Percentiles rank a stretch among this genome's conserved stretches.
phyloP scores from a whole-genome alignment of 73 alveolate species.

The Paramecium octaurelia region DNA sequence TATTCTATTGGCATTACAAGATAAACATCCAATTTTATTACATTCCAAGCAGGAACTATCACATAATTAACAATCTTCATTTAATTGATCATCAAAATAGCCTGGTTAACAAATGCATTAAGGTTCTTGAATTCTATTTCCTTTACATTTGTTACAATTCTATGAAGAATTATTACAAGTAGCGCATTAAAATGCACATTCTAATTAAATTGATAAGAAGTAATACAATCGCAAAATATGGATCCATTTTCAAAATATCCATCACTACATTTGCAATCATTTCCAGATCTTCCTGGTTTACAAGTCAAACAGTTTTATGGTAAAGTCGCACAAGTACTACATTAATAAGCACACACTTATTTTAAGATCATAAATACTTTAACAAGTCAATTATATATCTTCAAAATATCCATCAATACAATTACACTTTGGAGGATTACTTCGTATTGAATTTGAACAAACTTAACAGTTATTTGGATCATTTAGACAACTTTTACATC shows the following conservation, averaged over 20 bases:
- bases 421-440: not conserved
- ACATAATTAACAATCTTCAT: not conserved
- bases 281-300: not conserved
- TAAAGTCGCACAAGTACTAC: not conserved
- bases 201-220: not conserved
- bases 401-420: not conserved
- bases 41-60: not conserved
- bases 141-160: not conserved
- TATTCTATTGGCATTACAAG: slow-evolving; percentile 3
- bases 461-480: not conserved
- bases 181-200: not conserved
- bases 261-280: not conserved
- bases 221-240: not conserved
- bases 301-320: not conserved
- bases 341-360: not conserved
- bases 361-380: not conserved
- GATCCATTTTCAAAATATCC: not conserved
- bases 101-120: not conserved
- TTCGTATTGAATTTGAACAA: not conserved
- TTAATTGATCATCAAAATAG: not conserved
- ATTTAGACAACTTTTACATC: not conserved
- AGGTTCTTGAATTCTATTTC: not conserved
- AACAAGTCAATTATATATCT: not conserved
- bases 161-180: not conserved
- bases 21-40: not conserved